Percentiles rank a stretch among this genome's conserved stretches.
These are phyloP conservation scores for Fraxinus albicans DNA, from an alignment of 305 asterid genomes.

Conservation along the genomic window DNA sequence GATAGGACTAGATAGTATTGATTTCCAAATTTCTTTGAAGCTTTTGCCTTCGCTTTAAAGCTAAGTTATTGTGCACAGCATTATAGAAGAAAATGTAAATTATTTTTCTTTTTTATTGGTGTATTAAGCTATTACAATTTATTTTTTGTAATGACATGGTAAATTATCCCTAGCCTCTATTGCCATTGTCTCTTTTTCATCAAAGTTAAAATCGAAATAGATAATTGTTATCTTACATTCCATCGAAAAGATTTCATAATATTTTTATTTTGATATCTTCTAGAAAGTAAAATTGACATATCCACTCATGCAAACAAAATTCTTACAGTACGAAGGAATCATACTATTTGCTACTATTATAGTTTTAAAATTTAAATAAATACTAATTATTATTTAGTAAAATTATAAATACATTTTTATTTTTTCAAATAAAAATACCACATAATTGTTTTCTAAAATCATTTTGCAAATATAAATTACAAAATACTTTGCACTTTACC, in stretches of 20 bases:
- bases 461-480: no score
- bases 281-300: background rate
- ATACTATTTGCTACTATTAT: no score
- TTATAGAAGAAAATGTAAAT: background rate
- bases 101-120: background rate
- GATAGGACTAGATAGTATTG: background rate
- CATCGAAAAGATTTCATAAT: background rate
- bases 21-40: background rate
- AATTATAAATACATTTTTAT: no score
- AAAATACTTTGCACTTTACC: no score
- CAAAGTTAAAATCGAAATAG: background rate
- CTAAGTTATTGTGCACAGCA: background rate
- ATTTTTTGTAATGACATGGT: background rate
- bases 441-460: no score
- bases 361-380: no score
- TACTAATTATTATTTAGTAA: no score
- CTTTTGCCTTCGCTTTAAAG: background rate
- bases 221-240: background rate
- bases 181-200: background rate
- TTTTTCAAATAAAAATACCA: no score
- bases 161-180: background rate
- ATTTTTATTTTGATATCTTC: background rate
- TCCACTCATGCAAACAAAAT: background rate
- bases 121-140: background rate
- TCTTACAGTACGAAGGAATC: background rate